phyloP scores from a whole-genome alignment of 768 basidiomycete genomes.

The Sarcodon aspratus region DNA sequence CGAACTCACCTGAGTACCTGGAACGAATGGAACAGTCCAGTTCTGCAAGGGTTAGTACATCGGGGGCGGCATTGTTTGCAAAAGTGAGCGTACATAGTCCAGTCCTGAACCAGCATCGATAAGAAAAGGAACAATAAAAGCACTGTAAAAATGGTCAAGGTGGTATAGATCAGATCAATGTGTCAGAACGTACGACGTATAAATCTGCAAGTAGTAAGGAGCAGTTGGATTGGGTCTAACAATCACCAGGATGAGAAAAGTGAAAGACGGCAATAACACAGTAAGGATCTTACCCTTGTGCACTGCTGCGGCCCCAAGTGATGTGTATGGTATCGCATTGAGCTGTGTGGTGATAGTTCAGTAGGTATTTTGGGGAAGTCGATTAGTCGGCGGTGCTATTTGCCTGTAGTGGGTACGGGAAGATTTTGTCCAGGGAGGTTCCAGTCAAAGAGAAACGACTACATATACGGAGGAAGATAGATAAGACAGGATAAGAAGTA shows the following conservation, averaged over 20 bases:
- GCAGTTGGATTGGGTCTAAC: slow-evolving; percentile 40
- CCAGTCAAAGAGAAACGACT: slow-evolving; percentile 22
- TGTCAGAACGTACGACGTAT: slow-evolving; percentile 38
- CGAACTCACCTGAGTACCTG: slow-evolving; percentile 37
- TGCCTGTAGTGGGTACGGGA: slow-evolving; percentile 21
- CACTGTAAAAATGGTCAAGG: slow-evolving; percentile 17
- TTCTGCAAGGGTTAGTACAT: slow-evolving; percentile 25
- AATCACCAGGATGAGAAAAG: neutral
- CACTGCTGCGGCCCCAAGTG: slow-evolving; percentile 15
- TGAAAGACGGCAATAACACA: neutral
- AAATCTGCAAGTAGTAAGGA: slow-evolving; percentile 50
- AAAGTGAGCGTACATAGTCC: slow-evolving; percentile 29
- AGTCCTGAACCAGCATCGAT: slow-evolving; percentile 35
- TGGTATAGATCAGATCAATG: neutral
- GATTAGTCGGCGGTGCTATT: neutral
- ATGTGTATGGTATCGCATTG: slow-evolving; percentile 22
- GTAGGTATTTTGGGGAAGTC: neutral
- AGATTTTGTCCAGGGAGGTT: slow-evolving; percentile 15
- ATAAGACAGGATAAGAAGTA: neutral
- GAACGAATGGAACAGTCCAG: slow-evolving; percentile 46
- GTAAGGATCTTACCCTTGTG: slow-evolving; percentile 13
- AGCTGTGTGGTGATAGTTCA: slow-evolving; percentile 6
- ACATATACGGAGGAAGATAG: neutral
- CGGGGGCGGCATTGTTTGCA: neutral
- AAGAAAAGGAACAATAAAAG: slow-evolving; percentile 39